These are phyloP conservation scores for Corylus avellana DNA, from an alignment of 306 rosid genomes.

Conservation along the genomic window DNA sequence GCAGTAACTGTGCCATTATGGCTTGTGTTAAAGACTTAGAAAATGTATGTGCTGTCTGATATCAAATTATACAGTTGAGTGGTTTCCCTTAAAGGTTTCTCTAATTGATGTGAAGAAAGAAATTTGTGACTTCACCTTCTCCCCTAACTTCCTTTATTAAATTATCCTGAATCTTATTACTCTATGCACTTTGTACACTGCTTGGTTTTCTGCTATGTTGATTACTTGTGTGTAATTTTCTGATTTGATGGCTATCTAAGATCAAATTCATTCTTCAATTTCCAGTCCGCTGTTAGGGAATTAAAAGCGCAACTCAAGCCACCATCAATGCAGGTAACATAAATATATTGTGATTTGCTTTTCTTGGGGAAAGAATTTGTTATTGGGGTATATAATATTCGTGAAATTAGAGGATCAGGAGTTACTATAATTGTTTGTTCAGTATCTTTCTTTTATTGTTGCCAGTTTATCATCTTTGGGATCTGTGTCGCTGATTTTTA, in stretches of 20 bases:
- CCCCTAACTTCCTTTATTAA: slow-evolving; percentile 15
- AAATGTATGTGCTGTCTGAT: neutral
- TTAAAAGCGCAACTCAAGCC: slow-evolving; percentile 88
- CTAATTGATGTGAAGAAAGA: neutral
- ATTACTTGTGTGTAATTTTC: slow-evolving; percentile 5
- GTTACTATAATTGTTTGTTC: neutral
- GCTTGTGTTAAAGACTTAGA: neutral
- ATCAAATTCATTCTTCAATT: slow-evolving; percentile 23
- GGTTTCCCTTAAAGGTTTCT: neutral
- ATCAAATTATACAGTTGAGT: too few relatives aligned
- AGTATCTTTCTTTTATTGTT: neutral
- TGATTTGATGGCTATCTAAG: slow-evolving; percentile 10
- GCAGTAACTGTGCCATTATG: neutral
- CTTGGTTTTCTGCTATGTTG: slow-evolving; percentile 9
- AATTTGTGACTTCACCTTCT: slow-evolving; percentile 20
- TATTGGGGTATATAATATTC: neutral
- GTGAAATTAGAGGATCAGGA: neutral
- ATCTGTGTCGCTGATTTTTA: neutral
- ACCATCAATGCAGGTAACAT: slow-evolving; percentile 87
- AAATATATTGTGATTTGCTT: neutral
- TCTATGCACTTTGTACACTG: slow-evolving; percentile 4
- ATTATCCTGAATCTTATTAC: slow-evolving; percentile 3
- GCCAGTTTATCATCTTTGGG: neutral
- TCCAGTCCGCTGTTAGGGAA: slow-evolving; percentile 87
- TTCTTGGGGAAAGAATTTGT: neutral